Evolutionary conservation across 805 yeast species (phyloP).

Genomic region (Phaffomyces antillensis): DNA sequence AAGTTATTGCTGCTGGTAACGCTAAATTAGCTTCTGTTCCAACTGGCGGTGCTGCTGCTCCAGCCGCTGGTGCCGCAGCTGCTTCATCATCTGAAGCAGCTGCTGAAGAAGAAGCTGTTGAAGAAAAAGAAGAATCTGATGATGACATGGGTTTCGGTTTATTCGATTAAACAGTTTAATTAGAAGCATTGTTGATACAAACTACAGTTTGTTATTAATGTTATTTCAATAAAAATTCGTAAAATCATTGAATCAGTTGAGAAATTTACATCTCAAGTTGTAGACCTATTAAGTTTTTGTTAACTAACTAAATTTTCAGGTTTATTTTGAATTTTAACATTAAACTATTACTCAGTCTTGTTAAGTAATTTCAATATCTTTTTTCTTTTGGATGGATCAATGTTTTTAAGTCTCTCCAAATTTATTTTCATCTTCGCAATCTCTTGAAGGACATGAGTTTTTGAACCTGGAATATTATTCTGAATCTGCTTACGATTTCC

Average conservation of each 20-base stretch:
- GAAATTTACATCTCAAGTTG: not conserved
- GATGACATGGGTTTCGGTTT: conserved; percentile 79
- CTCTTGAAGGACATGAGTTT: not conserved
- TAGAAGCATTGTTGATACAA: too few species aligned
- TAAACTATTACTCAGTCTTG: too few species aligned
- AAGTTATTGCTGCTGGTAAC: conserved; percentile 74
- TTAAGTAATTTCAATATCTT: not conserved
- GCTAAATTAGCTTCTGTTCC: conserved; percentile 77
- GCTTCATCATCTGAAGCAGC: conserved; percentile 40
- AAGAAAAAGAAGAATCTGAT: conserved; percentile 43
- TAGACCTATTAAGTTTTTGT: too few species aligned
- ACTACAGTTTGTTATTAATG: too few species aligned
- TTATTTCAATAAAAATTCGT: conserved; percentile 1
- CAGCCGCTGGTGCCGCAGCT: conserved; percentile 49
- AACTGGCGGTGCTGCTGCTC: conserved; percentile 73
- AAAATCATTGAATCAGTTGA: not conserved
- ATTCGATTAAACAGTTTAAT: conserved; percentile 41
- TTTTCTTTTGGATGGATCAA: conserved; percentile 6
- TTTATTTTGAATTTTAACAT: too few species aligned
- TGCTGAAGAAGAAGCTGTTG: conserved; percentile 37
- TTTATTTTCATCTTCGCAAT: conserved; percentile 7
- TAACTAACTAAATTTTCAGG: too few species aligned
- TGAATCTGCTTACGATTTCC: not conserved
- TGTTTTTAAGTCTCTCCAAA: conserved; percentile 17
- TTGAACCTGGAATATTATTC: not conserved